Evolutionary conservation across 2,329 filamentous ascomycete genomes (phyloP).

Genomic region (Penicillium sp.): DNA sequence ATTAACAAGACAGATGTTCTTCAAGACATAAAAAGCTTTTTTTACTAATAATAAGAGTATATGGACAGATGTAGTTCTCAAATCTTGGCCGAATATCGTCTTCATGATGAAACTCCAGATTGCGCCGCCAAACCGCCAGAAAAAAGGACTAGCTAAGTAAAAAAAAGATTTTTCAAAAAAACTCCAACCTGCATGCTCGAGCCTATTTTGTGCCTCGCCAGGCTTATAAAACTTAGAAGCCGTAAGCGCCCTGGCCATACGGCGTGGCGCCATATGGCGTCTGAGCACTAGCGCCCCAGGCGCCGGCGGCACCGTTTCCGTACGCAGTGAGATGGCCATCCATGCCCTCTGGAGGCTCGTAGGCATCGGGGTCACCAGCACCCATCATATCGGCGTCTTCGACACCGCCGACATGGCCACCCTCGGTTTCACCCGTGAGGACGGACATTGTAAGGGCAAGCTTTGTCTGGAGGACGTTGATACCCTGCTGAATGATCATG

Average conservation of each 20-base stretch:
- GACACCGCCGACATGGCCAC: constrained; percentile 54
- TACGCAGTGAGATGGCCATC: constrained; percentile 48
- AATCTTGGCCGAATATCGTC: background rate
- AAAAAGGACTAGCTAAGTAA: constrained; percentile 12
- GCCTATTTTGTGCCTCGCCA: constrained; percentile 11
- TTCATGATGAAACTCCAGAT: constrained; percentile 12
- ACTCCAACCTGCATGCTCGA: constrained; percentile 31
- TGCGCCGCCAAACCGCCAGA: constrained; percentile 19
- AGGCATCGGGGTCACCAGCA: constrained; percentile 54
- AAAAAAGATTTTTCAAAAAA: too few species aligned
- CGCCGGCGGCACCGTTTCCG: constrained; percentile 58
- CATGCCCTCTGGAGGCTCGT: constrained; percentile 51
- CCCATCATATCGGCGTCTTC: constrained; percentile 54
- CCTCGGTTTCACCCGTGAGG: constrained; percentile 60
- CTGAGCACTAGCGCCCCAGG: constrained; percentile 66
- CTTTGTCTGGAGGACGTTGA: constrained; percentile 87
- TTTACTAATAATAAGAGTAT: background rate
- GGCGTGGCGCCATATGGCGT: constrained; percentile 66
- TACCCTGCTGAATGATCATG: constrained; percentile 83
- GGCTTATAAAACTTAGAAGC: constrained; percentile 26
- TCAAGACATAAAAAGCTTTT: background rate
- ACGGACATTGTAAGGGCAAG: constrained; percentile 77
- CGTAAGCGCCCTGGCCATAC: constrained; percentile 57
- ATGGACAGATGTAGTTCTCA: background rate
- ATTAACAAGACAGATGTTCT: background rate